Evolutionary conservation across 306 rosid species (phyloP).

Genomic region (Trichosanthes cucumerina): DNA sequence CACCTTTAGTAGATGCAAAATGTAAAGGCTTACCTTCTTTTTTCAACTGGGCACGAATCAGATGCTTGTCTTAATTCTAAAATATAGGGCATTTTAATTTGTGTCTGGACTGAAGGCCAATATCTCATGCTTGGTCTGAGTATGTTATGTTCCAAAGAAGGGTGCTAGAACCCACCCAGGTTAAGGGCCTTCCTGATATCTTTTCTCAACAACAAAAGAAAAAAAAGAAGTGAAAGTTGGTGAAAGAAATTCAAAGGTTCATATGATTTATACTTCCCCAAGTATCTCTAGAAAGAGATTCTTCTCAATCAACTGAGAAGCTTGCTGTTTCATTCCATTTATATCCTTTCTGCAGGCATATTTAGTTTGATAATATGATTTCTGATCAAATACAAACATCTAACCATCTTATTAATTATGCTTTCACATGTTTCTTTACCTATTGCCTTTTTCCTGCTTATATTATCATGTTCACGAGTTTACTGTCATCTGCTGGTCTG

Average conservation of each 20-base stretch:
- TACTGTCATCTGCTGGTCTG: not conserved
- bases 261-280: not conserved
- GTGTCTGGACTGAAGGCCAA: not conserved
- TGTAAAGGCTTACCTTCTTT: not conserved
- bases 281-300: not conserved
- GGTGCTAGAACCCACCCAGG: not conserved
- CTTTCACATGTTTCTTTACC: not conserved
- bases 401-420: not conserved
- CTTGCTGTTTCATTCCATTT: not conserved
- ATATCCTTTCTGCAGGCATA: not conserved
- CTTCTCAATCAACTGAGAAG: not conserved
- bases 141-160: not conserved
- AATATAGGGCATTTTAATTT: not conserved
- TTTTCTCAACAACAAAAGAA: not conserved
- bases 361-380: not conserved
- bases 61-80: not conserved
- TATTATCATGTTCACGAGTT: not conserved
- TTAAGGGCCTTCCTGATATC: not conserved
- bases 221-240: not conserved
- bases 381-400: not conserved
- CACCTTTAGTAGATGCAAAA: not conserved
- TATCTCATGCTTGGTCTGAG: not conserved
- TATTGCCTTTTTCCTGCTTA: not conserved
- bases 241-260: not conserved
- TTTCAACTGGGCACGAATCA: not conserved